Percentiles rank a stretch among this genome's conserved stretches.
These are phyloP conservation scores for Hypoxylon sp. DNA, from an alignment of 2,329 filamentous ascomycete species.

Conservation along the genomic window DNA sequence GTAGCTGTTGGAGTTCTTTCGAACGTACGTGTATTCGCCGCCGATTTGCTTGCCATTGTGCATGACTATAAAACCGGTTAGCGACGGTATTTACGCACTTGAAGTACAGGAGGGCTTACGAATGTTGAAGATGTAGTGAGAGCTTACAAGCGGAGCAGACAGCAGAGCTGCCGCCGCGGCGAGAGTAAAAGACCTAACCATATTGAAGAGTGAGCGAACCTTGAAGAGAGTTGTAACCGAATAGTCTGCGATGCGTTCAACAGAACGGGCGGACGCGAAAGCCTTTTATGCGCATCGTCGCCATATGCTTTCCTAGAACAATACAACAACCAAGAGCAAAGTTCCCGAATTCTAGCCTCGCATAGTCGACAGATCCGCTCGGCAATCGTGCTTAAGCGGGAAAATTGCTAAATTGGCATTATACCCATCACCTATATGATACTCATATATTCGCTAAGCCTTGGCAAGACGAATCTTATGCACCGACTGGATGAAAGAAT, in stretches of 20 bases:
- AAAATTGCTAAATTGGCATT: conserved; percentile 16
- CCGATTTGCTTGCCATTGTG: conserved; percentile 61
- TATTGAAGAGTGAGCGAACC: conserved; percentile 37
- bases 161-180: conserved; percentile 45
- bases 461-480: conserved; percentile 37
- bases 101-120: conserved; percentile 33
- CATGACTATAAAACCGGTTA: conserved; percentile 50
- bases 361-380: conserved; percentile 24
- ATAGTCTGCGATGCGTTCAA: conserved; percentile 2
- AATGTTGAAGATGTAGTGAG: conserved; percentile 58
- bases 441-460: conserved; percentile 35
- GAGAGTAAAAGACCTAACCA: conserved; percentile 44
- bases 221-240: conserved; percentile 8
- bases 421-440: conserved; percentile 25
- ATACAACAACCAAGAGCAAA: conserved; percentile 19
- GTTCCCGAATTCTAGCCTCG: conserved; percentile 23
- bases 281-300: conserved; percentile 35
- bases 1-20: conserved; percentile 60
- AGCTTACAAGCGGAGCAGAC: conserved; percentile 46
- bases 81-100: background rate
- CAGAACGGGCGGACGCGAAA: conserved; percentile 17
- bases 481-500: conserved; percentile 39
- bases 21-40: conserved; percentile 64
- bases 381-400: conserved; percentile 32
- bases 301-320: conserved; percentile 9